Conservation (phyloP, 192 early-diverging fungal species). For the Coemansia sp. region DNA sequence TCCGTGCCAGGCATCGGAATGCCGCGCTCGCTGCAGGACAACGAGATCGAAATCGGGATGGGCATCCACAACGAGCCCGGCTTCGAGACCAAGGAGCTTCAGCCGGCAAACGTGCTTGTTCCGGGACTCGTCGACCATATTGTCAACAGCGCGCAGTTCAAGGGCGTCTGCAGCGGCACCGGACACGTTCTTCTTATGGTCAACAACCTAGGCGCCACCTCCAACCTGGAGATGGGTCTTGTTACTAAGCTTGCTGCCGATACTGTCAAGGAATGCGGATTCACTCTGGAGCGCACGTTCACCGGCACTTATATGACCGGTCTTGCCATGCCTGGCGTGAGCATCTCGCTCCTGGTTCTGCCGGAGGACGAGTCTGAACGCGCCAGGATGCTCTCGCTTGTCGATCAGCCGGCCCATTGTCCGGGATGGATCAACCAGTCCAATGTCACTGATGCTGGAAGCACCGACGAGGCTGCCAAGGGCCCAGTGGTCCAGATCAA, state of each 20-base stretch:
- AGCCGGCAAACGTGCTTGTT: slow-evolving; percentile 56
- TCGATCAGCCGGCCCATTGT: slow-evolving; percentile 62
- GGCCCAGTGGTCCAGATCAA: slow-evolving; percentile 24
- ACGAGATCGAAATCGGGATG: slow-evolving; percentile 72
- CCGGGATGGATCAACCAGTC: slow-evolving; percentile 65
- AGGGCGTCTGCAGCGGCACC: slow-evolving; percentile 19
- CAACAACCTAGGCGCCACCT: slow-evolving; percentile 81
- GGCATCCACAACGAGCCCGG: slow-evolving; percentile 89
- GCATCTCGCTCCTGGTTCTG: slow-evolving; percentile 67
- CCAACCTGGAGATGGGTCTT: slow-evolving; percentile 69
- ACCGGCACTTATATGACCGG: slow-evolving; percentile 77
- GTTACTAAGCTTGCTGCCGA: slow-evolving; percentile 70
- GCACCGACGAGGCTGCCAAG: slow-evolving; percentile 36
- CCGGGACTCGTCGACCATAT: slow-evolving; percentile 58
- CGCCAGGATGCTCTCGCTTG: slow-evolving; percentile 45
- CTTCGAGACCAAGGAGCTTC: slow-evolving; percentile 56
- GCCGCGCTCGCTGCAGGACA: slow-evolving; percentile 54
- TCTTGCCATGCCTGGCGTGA: slow-evolving; percentile 79
- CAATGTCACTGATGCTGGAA: slow-evolving; percentile 40
- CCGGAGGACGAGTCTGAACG: slow-evolving; percentile 42
- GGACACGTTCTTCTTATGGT: slow-evolving; percentile 66
- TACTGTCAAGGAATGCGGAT: slow-evolving; percentile 28
- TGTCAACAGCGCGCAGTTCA: slow-evolving; percentile 51
- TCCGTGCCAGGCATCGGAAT: slow-evolving; percentile 68
- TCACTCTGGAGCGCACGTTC: slow-evolving; percentile 59